Evolutionary conservation across 2,329 filamentous ascomycete genomes (phyloP), one percentile per base, ranked within the genome.

Genomic region (Epichloe bromicola): DNA sequence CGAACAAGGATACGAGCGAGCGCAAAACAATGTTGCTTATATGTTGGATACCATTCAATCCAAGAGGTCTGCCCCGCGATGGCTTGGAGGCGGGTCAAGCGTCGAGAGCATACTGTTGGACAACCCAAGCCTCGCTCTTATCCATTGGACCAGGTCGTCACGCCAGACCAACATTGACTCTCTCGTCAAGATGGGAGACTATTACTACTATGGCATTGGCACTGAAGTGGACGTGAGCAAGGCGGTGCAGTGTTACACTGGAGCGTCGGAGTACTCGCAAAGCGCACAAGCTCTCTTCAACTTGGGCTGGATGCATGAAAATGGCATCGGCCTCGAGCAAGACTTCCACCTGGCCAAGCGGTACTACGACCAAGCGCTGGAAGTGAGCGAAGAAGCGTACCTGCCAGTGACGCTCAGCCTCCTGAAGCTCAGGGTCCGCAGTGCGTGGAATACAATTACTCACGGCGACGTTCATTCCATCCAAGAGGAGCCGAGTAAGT

Each of bases 261-360:
- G 88, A 4, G 93, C 93, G 1, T 90, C 90, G 0, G 93, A 98
- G 63, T 89, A 86, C 53, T 83, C 91, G 58, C 85, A 89, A 62
- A 95, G 88, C 59, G 93, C 91, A 2, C 94, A 98, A 68, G 93
- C 94, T 14, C 80, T 96, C 52, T 98, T 89, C 79, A 97, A 98
- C 61, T 74, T 98, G 14, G 94, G 93, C 5, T 98, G 93, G 93
- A 97, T 98, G 91, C 89, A 98, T 62, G 93, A 98, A 68, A 96
- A 97, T 61, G 93, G 93, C 7, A 76, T 97, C 47, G 88, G 90
- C 2, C 79, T 97, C 19, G 85, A 86, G 50, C 93, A 98, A 64
- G 93, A 98, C 63, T 98, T 94, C 65, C 93, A 98, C 63, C 81
- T 98, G 51, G 93, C 94, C 2, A 98, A 98, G 69, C 77, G 93